These are phyloP conservation scores for Boletus reticuloceps DNA, from an alignment of 768 basidiomycete species.

Conservation along the genomic window DNA sequence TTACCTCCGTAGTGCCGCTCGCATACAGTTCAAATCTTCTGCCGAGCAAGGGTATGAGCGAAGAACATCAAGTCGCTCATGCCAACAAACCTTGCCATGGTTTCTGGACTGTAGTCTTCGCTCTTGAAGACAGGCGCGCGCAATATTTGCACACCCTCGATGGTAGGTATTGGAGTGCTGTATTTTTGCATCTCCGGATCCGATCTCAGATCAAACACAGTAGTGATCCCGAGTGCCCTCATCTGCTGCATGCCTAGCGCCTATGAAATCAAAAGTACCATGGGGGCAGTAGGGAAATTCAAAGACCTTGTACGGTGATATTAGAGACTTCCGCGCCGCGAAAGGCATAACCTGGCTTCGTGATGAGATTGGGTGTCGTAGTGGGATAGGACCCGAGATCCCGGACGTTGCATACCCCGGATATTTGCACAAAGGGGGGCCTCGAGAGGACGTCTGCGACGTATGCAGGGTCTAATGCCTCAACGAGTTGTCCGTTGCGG, in stretches of 20 bases:
- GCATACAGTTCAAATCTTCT: conserved; percentile 61
- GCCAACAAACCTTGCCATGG: conserved; percentile 76
- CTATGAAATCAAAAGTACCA: conserved; percentile 1
- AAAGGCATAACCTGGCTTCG: conserved; percentile 55
- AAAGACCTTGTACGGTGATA: conserved; percentile 67
- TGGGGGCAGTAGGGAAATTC: background rate
- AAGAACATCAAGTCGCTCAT: background rate
- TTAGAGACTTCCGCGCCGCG: conserved; percentile 73
- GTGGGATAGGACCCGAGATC: conserved; percentile 68
- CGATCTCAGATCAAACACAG: conserved; percentile 75
- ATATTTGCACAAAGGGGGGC: conserved; percentile 66
- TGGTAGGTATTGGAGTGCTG: conserved; percentile 57
- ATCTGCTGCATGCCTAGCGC: conserved; percentile 55
- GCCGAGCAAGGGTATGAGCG: conserved; percentile 13
- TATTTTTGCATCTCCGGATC: conserved; percentile 79
- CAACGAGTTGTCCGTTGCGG: conserved; percentile 34
- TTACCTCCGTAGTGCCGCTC: conserved; percentile 75
- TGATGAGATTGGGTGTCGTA: conserved; percentile 46
- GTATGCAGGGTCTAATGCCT: conserved; percentile 63
- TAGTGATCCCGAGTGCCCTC: conserved; percentile 58
- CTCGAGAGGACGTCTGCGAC: conserved; percentile 63
- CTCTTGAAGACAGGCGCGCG: conserved; percentile 62
- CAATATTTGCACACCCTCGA: conserved; percentile 60
- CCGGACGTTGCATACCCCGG: conserved; percentile 75
- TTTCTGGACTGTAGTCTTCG: conserved; percentile 81